phyloP scores from a whole-genome alignment of 441 rosid genomes.

The Manihot esculenta region DNA sequence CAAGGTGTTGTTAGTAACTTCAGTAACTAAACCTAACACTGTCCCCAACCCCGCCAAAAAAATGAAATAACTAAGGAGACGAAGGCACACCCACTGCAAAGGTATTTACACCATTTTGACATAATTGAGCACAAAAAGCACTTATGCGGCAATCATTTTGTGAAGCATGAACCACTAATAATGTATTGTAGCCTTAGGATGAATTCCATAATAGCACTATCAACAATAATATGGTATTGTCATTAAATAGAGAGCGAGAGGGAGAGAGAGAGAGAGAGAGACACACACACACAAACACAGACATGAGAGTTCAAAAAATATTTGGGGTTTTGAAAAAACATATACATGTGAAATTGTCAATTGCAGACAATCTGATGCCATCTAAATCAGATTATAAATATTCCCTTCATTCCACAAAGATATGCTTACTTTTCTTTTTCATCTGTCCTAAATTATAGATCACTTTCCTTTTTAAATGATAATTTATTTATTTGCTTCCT shows the following conservation, averaged over 20 bases:
- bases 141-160: neutral
- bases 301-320: constrained; percentile 1
- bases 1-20: constrained; percentile 2
- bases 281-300: too few species aligned
- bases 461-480: too few species aligned
- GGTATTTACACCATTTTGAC: neutral
- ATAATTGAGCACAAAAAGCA: too few species aligned
- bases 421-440: too few species aligned
- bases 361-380: neutral
- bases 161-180: neutral
- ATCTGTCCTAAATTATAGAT: too few species aligned
- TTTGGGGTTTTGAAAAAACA: constrained; percentile 4
- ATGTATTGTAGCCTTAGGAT: neutral
- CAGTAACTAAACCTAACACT: neutral
- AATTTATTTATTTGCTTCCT: too few species aligned
- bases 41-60: neutral
- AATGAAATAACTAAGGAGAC: too few species aligned
- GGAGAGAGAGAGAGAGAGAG: too few species aligned
- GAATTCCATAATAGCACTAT: neutral
- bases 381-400: neutral
- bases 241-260: neutral
- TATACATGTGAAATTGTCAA: neutral
- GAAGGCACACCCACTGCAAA: neutral
- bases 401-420: too few species aligned
- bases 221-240: neutral